phyloP scores from a whole-genome alignment of 2,329 filamentous ascomycete genomes.

The Metarhizium guizhouense region DNA sequence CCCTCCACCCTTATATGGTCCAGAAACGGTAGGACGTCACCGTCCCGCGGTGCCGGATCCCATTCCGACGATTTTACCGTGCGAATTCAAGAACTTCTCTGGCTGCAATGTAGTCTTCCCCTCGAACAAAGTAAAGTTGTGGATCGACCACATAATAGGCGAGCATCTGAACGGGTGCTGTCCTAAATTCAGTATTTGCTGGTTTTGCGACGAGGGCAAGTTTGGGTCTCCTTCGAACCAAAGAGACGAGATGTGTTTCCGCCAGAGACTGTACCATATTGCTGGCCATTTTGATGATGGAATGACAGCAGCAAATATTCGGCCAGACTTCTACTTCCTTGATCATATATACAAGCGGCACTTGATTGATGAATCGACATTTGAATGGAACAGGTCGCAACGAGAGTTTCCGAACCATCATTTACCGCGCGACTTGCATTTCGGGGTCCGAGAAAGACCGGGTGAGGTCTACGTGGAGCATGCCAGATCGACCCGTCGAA shows the following conservation, averaged over 20 bases:
- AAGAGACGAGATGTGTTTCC: conserved; percentile 19
- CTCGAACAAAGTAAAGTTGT: conserved; percentile 26
- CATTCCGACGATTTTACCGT: conserved; percentile 22
- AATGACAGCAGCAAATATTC: conserved; percentile 13
- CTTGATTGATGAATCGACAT: conserved; percentile 19
- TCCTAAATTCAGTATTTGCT: conserved; percentile 33
- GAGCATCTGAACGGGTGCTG: conserved; percentile 26
- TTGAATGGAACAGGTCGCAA: conserved; percentile 10
- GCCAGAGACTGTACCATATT: conserved; percentile 40
- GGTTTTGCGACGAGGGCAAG: conserved; percentile 37
- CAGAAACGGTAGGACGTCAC: conserved; percentile 7
- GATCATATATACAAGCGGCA: conserved; percentile 22
- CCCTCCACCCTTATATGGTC: conserved; percentile 11
- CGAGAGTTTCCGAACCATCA: conserved; percentile 21
- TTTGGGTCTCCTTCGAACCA: conserved; percentile 18
- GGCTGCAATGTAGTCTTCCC: conserved; percentile 29
- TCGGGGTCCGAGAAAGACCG: too few relatives aligned
- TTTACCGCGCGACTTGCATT: background rate
- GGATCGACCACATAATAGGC: conserved; percentile 36
- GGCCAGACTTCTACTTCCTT: conserved; percentile 32
- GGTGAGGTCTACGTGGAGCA: background rate
- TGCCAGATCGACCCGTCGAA: background rate
- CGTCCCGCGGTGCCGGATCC: conserved; percentile 6
- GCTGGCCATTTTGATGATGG: conserved; percentile 30
- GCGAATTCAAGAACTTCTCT: conserved; percentile 32